phyloP scores from a whole-genome alignment of 2,329 filamentous ascomycete species.

The Rhinocladiella similis region DNA sequence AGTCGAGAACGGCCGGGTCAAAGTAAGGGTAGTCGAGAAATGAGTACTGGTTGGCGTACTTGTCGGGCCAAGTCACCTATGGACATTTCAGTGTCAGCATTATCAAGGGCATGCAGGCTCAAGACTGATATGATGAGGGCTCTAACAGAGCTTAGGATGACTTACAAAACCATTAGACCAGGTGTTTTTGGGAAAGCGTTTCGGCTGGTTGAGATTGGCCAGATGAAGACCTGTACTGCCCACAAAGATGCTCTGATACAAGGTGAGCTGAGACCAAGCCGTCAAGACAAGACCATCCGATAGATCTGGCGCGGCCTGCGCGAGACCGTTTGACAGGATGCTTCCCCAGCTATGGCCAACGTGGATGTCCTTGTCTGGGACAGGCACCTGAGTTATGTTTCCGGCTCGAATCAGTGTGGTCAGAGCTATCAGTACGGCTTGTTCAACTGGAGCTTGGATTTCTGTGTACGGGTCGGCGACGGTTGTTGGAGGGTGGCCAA shows the following conservation, averaged over 20 bases:
- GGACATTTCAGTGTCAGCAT: too few species aligned
- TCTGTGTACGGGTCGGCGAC: slow-evolving; percentile 41
- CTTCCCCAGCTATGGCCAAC: slow-evolving; percentile 42
- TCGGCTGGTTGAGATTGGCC: slow-evolving; percentile 28
- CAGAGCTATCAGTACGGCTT: slow-evolving; percentile 40
- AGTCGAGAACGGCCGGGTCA: slow-evolving; percentile 53
- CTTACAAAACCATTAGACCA: slow-evolving; percentile 56
- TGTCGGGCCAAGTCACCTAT: slow-evolving; percentile 49
- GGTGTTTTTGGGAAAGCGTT: slow-evolving; percentile 36
- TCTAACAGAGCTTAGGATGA: too few species aligned
- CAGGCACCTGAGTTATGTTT: slow-evolving; percentile 23
- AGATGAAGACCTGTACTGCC: slow-evolving; percentile 32
- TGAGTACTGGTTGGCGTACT: slow-evolving; percentile 45
- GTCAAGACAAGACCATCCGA: slow-evolving; percentile 43
- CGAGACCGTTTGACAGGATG: slow-evolving; percentile 34
- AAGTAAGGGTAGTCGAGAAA: slow-evolving; percentile 57
- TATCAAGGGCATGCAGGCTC: too few species aligned
- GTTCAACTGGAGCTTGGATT: slow-evolving; percentile 41
- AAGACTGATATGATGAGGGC: too few species aligned
- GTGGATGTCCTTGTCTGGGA: slow-evolving; percentile 38
- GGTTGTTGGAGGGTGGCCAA: slow-evolving; percentile 39
- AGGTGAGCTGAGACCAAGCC: slow-evolving; percentile 45
- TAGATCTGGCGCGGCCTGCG: slow-evolving; percentile 34
- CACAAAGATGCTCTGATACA: slow-evolving; percentile 43
- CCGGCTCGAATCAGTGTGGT: slow-evolving; percentile 32